phyloP scores from a whole-genome alignment of 495 filamentous ascomycete species.

The Aspergillus ostianus region DNA sequence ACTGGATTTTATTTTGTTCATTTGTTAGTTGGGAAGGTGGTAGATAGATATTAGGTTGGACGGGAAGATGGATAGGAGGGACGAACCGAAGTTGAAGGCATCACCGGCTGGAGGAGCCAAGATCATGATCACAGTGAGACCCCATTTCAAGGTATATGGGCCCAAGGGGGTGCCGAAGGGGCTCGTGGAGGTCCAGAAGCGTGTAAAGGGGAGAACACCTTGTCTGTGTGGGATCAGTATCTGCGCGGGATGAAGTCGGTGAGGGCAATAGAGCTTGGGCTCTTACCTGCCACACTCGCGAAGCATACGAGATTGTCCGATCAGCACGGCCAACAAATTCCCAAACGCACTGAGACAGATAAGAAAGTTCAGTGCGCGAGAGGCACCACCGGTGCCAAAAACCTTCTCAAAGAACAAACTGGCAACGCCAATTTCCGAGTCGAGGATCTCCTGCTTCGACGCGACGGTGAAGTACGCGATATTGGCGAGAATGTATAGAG shows the following conservation, averaged over 20 bases:
- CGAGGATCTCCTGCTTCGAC: constrained; percentile 49
- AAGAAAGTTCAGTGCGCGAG: constrained; percentile 57
- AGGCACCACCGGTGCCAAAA: constrained; percentile 52
- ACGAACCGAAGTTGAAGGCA: constrained; percentile 59
- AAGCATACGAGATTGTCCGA: constrained; percentile 57
- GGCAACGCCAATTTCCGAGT: constrained; percentile 54
- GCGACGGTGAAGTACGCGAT: constrained; percentile 62
- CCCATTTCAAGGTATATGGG: constrained; percentile 59
- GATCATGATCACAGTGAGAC: constrained; percentile 61
- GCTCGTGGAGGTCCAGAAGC: constrained; percentile 61
- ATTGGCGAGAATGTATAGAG: constrained; percentile 61
- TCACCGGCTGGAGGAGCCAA: constrained; percentile 65
- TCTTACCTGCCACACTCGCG: constrained; percentile 55
- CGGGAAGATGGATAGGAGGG: not conserved
- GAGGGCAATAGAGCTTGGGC: not conserved
- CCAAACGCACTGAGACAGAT: constrained; percentile 63
- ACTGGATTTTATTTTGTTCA: constrained; percentile 40
- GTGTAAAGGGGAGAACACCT: constrained; percentile 61
- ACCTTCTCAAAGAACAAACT: constrained; percentile 59
- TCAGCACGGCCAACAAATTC: constrained; percentile 58
- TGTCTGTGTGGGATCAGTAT: constrained; percentile 40
- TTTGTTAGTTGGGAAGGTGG: no score
- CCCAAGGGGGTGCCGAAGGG: constrained; percentile 63
- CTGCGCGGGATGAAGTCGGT: not conserved
- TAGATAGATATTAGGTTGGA: not conserved